phyloP scores from a whole-genome alignment of 257 asterid species.

The Gentiana dahurica region DNA sequence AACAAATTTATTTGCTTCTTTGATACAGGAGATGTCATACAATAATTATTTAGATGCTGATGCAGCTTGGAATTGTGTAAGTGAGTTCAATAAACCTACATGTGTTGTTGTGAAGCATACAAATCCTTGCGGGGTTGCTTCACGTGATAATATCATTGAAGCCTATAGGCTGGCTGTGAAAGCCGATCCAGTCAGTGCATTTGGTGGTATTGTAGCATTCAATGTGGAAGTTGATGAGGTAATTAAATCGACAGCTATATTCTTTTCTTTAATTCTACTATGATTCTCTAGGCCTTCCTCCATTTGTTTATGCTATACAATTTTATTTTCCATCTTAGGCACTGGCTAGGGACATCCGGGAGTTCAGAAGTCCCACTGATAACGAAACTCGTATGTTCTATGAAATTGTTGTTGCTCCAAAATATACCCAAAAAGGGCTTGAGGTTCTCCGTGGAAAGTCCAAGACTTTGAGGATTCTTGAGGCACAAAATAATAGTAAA shows the following conservation, averaged over 20 bases:
- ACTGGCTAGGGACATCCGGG: slow-evolving; percentile 87
- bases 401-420: slow-evolving; percentile 92
- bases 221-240: slow-evolving; percentile 98
- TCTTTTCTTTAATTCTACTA: background rate
- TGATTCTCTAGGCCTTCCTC: no score
- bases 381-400: slow-evolving; percentile 91
- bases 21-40: slow-evolving; percentile 87
- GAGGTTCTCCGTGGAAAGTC: slow-evolving; percentile 94
- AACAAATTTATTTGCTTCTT: background rate
- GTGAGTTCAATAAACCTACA: slow-evolving; percentile 82
- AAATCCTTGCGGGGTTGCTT: slow-evolving; percentile 98
- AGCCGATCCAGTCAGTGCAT: slow-evolving; percentile 98
- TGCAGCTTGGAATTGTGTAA: slow-evolving; percentile 99
- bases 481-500: slow-evolving; percentile 60
- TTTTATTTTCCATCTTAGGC: slow-evolving; percentile 27
- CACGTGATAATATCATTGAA: slow-evolving; percentile 69
- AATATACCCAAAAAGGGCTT: slow-evolving; percentile 73
- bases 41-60: slow-evolving; percentile 91
- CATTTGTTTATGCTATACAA: background rate
- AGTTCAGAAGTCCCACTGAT: slow-evolving; percentile 88
- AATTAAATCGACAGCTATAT: slow-evolving; percentile 9
- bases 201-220: slow-evolving; percentile 98
- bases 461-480: slow-evolving; percentile 83
- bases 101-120: slow-evolving; percentile 95
- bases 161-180: slow-evolving; percentile 91